Percentiles rank a stretch among this genome's conserved stretches.
phyloP scores from a whole-genome alignment of 805 yeast genomes.

The Metschnikowia proteae region DNA sequence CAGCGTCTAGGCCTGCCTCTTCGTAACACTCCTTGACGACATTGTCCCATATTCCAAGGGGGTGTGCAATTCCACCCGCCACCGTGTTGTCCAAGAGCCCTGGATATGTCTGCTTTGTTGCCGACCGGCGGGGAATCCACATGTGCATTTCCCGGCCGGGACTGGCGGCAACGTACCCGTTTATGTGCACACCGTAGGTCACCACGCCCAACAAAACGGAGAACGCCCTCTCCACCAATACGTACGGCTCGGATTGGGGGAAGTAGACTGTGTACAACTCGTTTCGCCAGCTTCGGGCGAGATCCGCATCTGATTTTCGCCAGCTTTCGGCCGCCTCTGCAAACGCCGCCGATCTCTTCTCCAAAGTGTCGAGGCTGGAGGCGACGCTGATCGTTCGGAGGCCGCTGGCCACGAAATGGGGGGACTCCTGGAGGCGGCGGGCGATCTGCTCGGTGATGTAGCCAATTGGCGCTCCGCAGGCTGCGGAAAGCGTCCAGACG shows the following conservation, averaged over 20 bases:
- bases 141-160: conserved; percentile 45
- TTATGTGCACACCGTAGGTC: conserved; percentile 86
- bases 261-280: conserved; percentile 75
- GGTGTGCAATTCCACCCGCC: conserved; percentile 92
- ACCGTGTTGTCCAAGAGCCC: conserved; percentile 89
- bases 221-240: conserved; percentile 75
- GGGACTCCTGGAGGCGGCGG: conserved; percentile 13
- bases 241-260: conserved; percentile 52
- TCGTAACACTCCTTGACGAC: conserved; percentile 82
- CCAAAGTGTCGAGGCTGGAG: conserved; percentile 27
- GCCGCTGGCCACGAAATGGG: neutral
- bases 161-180: conserved; percentile 62
- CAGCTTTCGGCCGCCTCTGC: conserved; percentile 41
- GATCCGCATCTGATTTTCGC: conserved; percentile 30
- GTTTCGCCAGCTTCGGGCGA: conserved; percentile 72
- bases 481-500: conserved; percentile 25
- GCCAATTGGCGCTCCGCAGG: conserved; percentile 29
- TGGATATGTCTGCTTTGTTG: conserved; percentile 82
- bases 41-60: conserved; percentile 71
- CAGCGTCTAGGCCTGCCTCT: conserved; percentile 74
- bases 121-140: conserved; percentile 86
- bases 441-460: conserved; percentile 27
- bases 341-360: conserved; percentile 39
- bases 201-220: conserved; percentile 80
- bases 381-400: conserved; percentile 2